phyloP scores from a whole-genome alignment of 2,329 filamentous ascomycete genomes.

The Parastagonospora nodorum region DNA sequence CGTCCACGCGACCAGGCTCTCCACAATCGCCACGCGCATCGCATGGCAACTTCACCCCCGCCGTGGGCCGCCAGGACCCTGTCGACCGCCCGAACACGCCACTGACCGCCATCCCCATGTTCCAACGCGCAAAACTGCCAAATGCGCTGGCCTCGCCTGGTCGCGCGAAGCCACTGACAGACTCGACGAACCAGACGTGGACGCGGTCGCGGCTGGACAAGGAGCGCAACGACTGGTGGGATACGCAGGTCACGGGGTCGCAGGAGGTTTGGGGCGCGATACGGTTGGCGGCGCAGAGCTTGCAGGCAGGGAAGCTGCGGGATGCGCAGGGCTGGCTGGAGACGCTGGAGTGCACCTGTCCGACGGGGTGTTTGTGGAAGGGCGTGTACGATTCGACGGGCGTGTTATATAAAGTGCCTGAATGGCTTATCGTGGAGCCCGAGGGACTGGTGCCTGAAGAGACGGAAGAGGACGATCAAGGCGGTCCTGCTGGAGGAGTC shows the following conservation, averaged over 20 bases:
- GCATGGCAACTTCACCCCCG: slow-evolving; percentile 10
- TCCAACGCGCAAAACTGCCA: slow-evolving; percentile 36
- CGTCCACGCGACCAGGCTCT: slow-evolving; percentile 26
- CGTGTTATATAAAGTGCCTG: slow-evolving; percentile 50
- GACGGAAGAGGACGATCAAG: slow-evolving; percentile 11
- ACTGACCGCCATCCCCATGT: slow-evolving; percentile 29
- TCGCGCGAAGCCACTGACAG: slow-evolving; percentile 26
- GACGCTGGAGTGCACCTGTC: slow-evolving; percentile 66
- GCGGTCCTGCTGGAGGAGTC: background rate
- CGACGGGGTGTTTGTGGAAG: slow-evolving; percentile 48
- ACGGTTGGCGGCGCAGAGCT: slow-evolving; percentile 67
- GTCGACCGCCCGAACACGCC: slow-evolving; percentile 31
- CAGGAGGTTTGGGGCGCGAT: slow-evolving; percentile 82
- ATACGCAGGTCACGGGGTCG: slow-evolving; percentile 80
- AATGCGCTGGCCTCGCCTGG: slow-evolving; percentile 27
- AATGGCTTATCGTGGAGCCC: slow-evolving; percentile 53
- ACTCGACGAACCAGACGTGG: slow-evolving; percentile 29
- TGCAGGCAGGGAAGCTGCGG: slow-evolving; percentile 60
- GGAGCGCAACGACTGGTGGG: slow-evolving; percentile 85
- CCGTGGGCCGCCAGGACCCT: slow-evolving; percentile 10
- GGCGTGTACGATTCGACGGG: slow-evolving; percentile 53
- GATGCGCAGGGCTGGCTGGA: slow-evolving; percentile 78
- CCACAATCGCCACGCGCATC: slow-evolving; percentile 26
- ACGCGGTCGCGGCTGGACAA: slow-evolving; percentile 69
- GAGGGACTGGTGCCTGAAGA: slow-evolving; percentile 44